Evolutionary conservation across 805 yeast species (phyloP).

Genomic region (Ogataea dorogensis): DNA sequence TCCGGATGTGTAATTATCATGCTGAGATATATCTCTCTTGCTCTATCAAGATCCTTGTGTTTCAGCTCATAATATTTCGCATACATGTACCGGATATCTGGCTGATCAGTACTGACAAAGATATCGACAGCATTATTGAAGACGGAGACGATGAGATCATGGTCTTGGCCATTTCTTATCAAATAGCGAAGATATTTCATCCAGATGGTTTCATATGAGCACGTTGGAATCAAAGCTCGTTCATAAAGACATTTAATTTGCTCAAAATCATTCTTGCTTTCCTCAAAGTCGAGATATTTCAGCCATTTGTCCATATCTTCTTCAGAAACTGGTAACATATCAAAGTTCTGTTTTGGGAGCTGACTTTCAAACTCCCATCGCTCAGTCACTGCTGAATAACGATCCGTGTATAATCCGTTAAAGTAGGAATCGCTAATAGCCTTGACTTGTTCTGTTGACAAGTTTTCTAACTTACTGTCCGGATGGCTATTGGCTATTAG

Average conservation of each 20-base stretch:
- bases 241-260: slow-evolving; percentile 57
- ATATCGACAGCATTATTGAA: slow-evolving; percentile 52
- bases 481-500: slow-evolving; percentile 23
- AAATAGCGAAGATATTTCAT: slow-evolving; percentile 58
- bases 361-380: slow-evolving; percentile 75
- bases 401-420: slow-evolving; percentile 40
- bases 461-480: slow-evolving; percentile 7
- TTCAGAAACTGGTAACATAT: slow-evolving; percentile 42
- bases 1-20: slow-evolving; percentile 16
- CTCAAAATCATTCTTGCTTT: slow-evolving; percentile 24
- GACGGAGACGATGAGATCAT: slow-evolving; percentile 28
- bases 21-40: slow-evolving; percentile 21
- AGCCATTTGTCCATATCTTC: slow-evolving; percentile 57
- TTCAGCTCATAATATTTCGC: slow-evolving; percentile 27
- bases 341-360: slow-evolving; percentile 58
- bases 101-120: slow-evolving; percentile 33
- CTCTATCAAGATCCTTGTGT: slow-evolving; percentile 18
- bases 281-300: slow-evolving; percentile 55
- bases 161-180: slow-evolving; percentile 30
- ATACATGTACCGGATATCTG: slow-evolving; percentile 30
- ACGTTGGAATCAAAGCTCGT: slow-evolving; percentile 69
- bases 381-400: slow-evolving; percentile 51
- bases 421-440: slow-evolving; percentile 43
- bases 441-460: slow-evolving; percentile 19
- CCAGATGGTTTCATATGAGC: slow-evolving; percentile 65